Conservation (phyloP, 2,329 filamentous ascomycete genomes). For the Rhytidhysteron rufulum region DNA sequence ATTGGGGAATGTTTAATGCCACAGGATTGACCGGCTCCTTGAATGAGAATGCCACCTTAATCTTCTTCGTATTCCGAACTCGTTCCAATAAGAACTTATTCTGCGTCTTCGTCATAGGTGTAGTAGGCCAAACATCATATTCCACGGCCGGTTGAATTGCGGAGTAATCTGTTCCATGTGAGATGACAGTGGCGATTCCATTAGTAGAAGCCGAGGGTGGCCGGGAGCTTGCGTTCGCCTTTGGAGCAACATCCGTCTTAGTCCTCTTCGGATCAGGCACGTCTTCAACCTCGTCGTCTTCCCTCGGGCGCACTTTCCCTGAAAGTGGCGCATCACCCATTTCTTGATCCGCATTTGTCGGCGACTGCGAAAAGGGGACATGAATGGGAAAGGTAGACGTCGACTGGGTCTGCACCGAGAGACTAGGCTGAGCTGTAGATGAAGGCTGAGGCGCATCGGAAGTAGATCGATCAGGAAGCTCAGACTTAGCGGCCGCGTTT, state of each 20-base stretch:
- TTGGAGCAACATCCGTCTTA: constrained; percentile 56
- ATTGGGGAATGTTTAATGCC: constrained; percentile 71
- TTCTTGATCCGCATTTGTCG: constrained; percentile 24
- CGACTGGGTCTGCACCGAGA: constrained; percentile 24
- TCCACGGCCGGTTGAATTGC: constrained; percentile 29
- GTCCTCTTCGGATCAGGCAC: constrained; percentile 76
- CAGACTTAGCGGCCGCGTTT: not conserved
- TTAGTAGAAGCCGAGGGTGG: constrained; percentile 38
- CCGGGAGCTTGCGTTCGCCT: constrained; percentile 40
- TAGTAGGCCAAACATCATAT: constrained; percentile 28
- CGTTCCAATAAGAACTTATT: constrained; percentile 61
- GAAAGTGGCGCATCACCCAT: constrained; percentile 38
- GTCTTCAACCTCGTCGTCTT: constrained; percentile 58
- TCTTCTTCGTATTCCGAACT: constrained; percentile 77
- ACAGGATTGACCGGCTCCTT: constrained; percentile 71
- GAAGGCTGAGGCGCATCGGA: not conserved
- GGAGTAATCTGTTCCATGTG: constrained; percentile 18
- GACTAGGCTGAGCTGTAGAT: constrained; percentile 10
- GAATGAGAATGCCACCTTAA: constrained; percentile 74
- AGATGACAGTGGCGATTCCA: constrained; percentile 24
- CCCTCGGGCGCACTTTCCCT: constrained; percentile 64
- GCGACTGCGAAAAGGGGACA: constrained; percentile 16
- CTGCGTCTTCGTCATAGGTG: constrained; percentile 51
- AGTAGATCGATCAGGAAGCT: not conserved
- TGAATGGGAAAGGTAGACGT: constrained; percentile 11